These are phyloP conservation scores for Fusarium mundagurra DNA, from an alignment of 2,329 filamentous ascomycete genomes.

Conservation along the genomic window DNA sequence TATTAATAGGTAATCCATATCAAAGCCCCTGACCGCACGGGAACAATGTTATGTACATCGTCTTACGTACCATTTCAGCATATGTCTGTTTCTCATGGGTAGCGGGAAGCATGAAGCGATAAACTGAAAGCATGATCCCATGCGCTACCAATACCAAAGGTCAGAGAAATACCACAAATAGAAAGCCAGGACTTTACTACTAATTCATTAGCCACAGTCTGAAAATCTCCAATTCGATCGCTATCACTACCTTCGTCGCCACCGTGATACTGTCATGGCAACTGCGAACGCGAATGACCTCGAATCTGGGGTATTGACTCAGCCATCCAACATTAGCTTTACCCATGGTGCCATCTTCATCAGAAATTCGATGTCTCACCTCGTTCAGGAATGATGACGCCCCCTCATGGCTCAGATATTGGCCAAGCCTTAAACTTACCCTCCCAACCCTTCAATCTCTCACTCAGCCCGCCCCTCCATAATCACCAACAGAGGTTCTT, in stretches of 20 bases:
- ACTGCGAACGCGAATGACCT: conserved; percentile 4
- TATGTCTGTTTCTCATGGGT: neutral
- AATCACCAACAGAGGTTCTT: neutral
- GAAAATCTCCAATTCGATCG: neutral
- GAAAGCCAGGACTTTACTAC: neutral
- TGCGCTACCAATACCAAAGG: neutral
- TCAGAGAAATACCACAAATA: neutral
- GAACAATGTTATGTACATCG: neutral
- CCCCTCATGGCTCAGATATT: conserved; percentile 1
- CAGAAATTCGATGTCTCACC: neutral
- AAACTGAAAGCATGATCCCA: neutral
- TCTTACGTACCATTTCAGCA: neutral
- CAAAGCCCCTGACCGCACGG: neutral
- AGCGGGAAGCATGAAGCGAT: neutral
- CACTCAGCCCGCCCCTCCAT: conserved; percentile 12
- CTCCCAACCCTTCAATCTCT: conserved; percentile 4
- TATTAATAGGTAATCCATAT: neutral
- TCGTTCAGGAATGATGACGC: conserved; percentile 17
- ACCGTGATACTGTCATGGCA: neutral
- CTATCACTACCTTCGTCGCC: neutral
- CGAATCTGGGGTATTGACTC: neutral
- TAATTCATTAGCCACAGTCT: neutral
- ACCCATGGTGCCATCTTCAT: neutral
- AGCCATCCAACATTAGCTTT: neutral
- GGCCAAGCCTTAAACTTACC: conserved; percentile 20